phyloP scores from a whole-genome alignment of 1,139 yeast genomes.

The Zygosaccharomyces sapae region DNA sequence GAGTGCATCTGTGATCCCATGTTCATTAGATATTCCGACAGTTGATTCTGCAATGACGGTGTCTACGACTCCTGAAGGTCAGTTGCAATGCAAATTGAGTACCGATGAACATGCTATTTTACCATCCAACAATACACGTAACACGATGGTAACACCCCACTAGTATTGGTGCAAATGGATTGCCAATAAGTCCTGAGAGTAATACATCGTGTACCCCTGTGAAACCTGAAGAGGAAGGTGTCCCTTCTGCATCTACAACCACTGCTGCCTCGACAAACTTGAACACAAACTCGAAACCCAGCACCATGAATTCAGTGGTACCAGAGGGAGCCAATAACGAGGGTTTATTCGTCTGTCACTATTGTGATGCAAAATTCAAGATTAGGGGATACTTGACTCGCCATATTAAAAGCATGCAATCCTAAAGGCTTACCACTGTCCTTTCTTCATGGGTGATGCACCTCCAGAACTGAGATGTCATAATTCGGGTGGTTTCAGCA shows the following conservation, averaged over 20 bases:
- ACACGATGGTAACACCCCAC: conserved; percentile 2
- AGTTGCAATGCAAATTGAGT: conserved; percentile 23
- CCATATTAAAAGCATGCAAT: conserved; percentile 86
- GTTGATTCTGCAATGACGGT: conserved; percentile 26
- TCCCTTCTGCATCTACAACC: background rate
- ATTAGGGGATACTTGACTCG: conserved; percentile 89
- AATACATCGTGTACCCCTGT: conserved; percentile 18
- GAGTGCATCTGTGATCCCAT: conserved; percentile 26
- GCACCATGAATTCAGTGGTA: conserved; percentile 1
- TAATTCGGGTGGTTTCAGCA: conserved; percentile 87
- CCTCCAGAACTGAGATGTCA: conserved; percentile 65
- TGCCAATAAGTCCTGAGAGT: conserved; percentile 26
- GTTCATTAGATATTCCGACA: conserved; percentile 25
- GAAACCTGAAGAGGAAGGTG: conserved; percentile 6
- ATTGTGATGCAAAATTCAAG: conserved; percentile 74
- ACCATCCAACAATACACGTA: background rate
- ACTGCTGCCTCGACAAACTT: background rate
- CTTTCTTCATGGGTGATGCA: conserved; percentile 57
- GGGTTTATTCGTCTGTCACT: conserved; percentile 46
- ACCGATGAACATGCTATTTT: conserved; percentile 1
- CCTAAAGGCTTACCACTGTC: conserved; percentile 85
- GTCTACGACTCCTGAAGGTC: conserved; percentile 24
- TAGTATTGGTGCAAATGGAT: background rate
- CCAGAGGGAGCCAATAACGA: conserved; percentile 19
- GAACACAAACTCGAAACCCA: background rate